Base-by-base conservation (phyloP, 208 protist genomes). In the Wallacemonas sp. region DNA sequence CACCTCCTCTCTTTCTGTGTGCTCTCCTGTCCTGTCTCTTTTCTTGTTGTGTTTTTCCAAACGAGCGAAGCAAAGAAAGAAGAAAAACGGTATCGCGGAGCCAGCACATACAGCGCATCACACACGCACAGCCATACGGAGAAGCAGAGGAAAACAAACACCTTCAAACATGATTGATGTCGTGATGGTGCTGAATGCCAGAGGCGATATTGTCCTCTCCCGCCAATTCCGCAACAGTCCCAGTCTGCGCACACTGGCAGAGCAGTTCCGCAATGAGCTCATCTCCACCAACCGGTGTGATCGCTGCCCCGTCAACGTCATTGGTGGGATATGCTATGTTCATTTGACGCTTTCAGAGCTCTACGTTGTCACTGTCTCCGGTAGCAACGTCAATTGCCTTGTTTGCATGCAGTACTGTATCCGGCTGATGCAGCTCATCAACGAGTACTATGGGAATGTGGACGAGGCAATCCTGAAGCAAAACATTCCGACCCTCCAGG, bases 401-500 rank as follows among this genome's bases (percentile, higher is more conserved):
- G 29, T 87, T 33, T 77, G 75, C 42, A 78, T 97, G 7, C 82
- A 95, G 73, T 96, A 95, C 61, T 73, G 90, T 16, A 65, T 92
- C 31, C 88, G 90, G 28, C 74, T 98, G 3, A 65, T 97, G 29
- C 82, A 97, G 42, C 70, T 96, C 28, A 91, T 98, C 26, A 80
- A 98, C 59, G 59, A 75, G 14, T 99, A 99, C 84, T 99, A 98
- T 72, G 85, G 85, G 44, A 67, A 80, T 14, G 63, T 99, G 32
- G 78, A 94, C 44, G 98, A 99, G 74, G 87, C 95, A 14, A 72
- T 65, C n/a, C 78, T 99, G 33, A 94, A 93, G 61, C 89, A 98
- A 49, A 98, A 99, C 78, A 99, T 98, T 80, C 81, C 97, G 18
- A 81, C 98, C 4, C 79, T 99, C 42, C 98, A 99, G 76, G 94